These are phyloP conservation scores for Plantago major DNA, from an alignment of 257 asterid species.

Conservation along the genomic window DNA sequence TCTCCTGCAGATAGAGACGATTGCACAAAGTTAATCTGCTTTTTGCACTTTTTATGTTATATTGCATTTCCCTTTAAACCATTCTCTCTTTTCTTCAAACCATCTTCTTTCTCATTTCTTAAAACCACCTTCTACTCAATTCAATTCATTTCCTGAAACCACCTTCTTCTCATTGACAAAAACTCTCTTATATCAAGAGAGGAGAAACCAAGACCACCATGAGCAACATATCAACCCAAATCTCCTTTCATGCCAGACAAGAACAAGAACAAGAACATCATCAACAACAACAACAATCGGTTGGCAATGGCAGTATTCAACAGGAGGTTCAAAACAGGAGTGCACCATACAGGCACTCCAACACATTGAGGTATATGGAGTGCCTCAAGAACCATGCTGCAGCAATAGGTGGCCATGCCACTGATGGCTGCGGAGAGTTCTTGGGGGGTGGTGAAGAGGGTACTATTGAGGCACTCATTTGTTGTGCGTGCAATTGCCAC, in stretches of 20 bases:
- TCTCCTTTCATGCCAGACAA: background rate
- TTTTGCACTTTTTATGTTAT: background rate
- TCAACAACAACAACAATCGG: background rate
- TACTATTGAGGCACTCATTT: constrained; percentile 32
- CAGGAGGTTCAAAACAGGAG: background rate
- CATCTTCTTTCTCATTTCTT: no score
- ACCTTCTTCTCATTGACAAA: background rate
- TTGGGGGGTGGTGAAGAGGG: constrained; percentile 35
- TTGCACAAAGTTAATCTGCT: no score
- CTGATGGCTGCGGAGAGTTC: constrained; percentile 45
- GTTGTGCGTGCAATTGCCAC: constrained; percentile 41
- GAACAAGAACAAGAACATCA: background rate
- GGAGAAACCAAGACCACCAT: background rate
- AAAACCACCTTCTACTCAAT: background rate
- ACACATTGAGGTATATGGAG: constrained; percentile 30
- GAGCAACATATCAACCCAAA: background rate
- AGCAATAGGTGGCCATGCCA: constrained; percentile 30
- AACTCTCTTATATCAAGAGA: background rate
- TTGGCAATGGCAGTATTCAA: background rate
- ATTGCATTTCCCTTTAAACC: background rate
- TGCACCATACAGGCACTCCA: background rate
- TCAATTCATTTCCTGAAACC: no score
- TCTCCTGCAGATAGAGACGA: background rate
- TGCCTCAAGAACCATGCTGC: constrained; percentile 48
- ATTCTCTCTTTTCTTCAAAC: no score